Evolutionary conservation across 768 basidiomycete species (phyloP), one percentile per base, ranked within the genome.

Genomic region (Boletus reticuloceps): DNA sequence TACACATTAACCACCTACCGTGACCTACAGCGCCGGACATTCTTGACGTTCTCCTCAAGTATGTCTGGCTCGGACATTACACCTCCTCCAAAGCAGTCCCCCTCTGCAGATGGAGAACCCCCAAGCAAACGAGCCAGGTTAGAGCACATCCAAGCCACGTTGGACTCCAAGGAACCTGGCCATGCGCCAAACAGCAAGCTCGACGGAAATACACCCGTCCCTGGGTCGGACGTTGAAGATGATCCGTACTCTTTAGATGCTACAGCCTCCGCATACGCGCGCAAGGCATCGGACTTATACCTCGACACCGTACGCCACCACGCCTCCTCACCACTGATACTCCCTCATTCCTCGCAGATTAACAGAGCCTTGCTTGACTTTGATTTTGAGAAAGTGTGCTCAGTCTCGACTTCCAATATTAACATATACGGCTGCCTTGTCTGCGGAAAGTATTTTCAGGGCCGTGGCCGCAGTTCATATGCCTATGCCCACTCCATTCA

Each of bases 351-450:
- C 51, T 58, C 60, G 54, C 67, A 98, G 95, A 91, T 98, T 60
- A 94, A 97, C 70, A 83, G 97, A 58, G 83, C 82, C 45, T 79
- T 85, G 43, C 83, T 99, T 54, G 97, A 99, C 73, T 99, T 99
- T 74, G 97, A 99, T 75, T 99, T 99, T 64, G 97, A 99, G 76
- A 94, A 96, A 79, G 83, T 98, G 27, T 99, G 97, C 79, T 98
- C 96, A 10, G 92, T 98, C 49, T 97, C 93, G 36, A 79, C 93
- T 51, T 90, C 91, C 40, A 96, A 98, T 73, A 94, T 97, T 79
- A 97, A 99, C 73, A 90, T 89, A 59, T 99, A 99, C 67, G 94
- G 92, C 34, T 99, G 97, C 69, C 83, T 99, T 50, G 95, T 98
- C 16, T 95, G 93, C 69, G 97, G 97, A 52, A 98, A 97, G 76